Base-by-base conservation (phyloP, 148 eudicot genomes). In the Salicornia ramosissima region DNA sequence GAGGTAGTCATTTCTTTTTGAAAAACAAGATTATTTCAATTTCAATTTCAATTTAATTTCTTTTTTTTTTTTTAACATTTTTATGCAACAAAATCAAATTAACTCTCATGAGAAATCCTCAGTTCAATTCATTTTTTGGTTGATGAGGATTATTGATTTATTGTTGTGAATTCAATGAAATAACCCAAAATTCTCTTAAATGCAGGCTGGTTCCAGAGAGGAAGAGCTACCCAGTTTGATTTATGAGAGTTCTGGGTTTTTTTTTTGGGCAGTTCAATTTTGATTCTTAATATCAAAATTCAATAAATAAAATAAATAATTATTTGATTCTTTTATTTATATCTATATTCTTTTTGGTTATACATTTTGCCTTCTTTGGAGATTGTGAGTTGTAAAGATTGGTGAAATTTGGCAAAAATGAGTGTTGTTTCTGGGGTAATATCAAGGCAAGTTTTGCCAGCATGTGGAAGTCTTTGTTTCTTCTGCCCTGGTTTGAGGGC, bases 371-470 rank as follows among this genome's bases (percentile, higher is more conserved):
- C 21, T 49, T 49, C 19, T 3, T 53, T 72, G 68, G 52, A 64
- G 21, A 10, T 71, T 76, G 75, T 56, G 50, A 42, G 63, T 60
- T 69, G 72, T 71, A 66, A 64, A 54, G 46, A 71, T 13, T 26
- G 22, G 0, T 42, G 64, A 49, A 57, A 72, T 57, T 75, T 79
- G 65, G 70, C 12, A 25, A 59, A 52, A 69, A 73, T 94, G 99
- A 85, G 87, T 61, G 83, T 50, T 70, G 85, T 91, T 77, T 91
- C 97, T 11, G 97, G 96, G 70, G 85, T 89, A 11, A 79, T 95
- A 29, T 91, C 99, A 11, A 89, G 99, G 81, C 94, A 91, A 80
- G 87, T 91, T 30, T 76, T 89, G 87, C 97, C 99, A 43, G 91
- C 81, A 77, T 89, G 97, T 69, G 97, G 93, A 19, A 82, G 73